Conservation (phyloP, 2,329 filamentous ascomycete genomes). For the Lasiodiplodia hormozganensis region DNA sequence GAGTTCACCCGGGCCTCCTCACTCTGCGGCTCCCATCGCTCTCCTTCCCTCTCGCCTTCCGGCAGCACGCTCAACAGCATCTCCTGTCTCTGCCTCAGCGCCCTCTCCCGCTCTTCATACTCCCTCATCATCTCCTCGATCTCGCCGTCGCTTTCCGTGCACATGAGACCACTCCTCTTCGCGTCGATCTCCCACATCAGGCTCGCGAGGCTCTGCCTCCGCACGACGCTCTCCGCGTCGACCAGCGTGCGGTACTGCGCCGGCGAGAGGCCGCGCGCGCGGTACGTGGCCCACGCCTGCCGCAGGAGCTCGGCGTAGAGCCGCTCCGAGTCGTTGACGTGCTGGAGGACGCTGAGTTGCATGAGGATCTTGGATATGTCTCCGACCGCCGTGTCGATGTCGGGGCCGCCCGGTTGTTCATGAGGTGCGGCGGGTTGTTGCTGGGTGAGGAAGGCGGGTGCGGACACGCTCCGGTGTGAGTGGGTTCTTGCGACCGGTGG, state of each 20-base stretch:
- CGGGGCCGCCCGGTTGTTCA: neutral
- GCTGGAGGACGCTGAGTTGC: neutral
- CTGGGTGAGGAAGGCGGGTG: neutral
- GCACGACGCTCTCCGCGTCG: neutral
- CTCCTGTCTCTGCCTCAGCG: neutral
- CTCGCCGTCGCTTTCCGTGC: neutral
- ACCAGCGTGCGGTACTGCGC: neutral
- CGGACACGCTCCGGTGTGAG: neutral
- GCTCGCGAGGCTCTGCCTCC: neutral
- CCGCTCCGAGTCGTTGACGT: neutral
- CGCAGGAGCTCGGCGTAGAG: neutral
- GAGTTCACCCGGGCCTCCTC: neutral
- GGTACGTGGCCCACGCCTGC: neutral
- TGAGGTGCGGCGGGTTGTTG: neutral
- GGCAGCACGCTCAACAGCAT: neutral
- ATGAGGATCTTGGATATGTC: neutral
- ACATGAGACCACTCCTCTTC: neutral
- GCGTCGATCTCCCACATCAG: neutral
- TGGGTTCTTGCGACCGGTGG: neutral
- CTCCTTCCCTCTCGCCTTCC: neutral
- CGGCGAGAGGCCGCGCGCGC: neutral
- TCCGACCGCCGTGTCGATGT: neutral
- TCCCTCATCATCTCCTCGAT: neutral
- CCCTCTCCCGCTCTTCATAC: neutral
- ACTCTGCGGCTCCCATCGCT: neutral